Evolutionary conservation across 352 stramenopile species (phyloP), one percentile per base, ranked within the genome.

Genomic region (Globisporangium barbulae): DNA sequence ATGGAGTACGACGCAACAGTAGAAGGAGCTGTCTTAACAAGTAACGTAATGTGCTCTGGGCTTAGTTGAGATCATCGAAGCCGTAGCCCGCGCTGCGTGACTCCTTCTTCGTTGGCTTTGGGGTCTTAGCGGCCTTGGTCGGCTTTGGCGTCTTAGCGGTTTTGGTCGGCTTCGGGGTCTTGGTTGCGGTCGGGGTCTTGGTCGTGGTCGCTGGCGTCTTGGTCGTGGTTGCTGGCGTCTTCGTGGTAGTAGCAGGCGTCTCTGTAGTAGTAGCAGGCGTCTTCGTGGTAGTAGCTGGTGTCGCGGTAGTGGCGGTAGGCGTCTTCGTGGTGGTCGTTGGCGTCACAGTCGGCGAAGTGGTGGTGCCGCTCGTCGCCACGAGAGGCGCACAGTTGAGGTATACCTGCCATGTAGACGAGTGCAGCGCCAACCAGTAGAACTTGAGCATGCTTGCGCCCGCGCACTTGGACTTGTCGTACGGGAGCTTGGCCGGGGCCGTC

Each of bases 381-480:
- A 28, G 25, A 28, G 63, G 56, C n/a, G 63, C 63, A 25, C 63
- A 64, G 63, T 68, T 68, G 39, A 66, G 59, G 63, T 68, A 68
- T 17, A 22, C 39, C 31, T 82, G 78, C 75, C 75, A 78, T 35
- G 68, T 62, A 17, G 65, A 31, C 28, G 62, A 63, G 60, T 83
- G 75, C 3, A 84, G 52, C 2, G 75, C 69, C 7, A 84, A 45
- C 75, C 73, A 84, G 64, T 74, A 73, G 15, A 67, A 69, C 37
- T 65, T 70, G 28, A 83, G 64, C 69, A 74, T 73, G 28, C 67
- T 78, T 22, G 65, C 59, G 7, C 70, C 76, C 2, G 57, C 17
- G 37, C 76, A 88, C 68, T 85, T 82, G 56, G 67, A 39, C 49
- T 68, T 71, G 64, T 83, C 72, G 57, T 79, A 79, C 5, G 76